These are phyloP conservation scores for Pachyrhizus erosus DNA, from an alignment of 306 rosid species.

Conservation along the genomic window DNA sequence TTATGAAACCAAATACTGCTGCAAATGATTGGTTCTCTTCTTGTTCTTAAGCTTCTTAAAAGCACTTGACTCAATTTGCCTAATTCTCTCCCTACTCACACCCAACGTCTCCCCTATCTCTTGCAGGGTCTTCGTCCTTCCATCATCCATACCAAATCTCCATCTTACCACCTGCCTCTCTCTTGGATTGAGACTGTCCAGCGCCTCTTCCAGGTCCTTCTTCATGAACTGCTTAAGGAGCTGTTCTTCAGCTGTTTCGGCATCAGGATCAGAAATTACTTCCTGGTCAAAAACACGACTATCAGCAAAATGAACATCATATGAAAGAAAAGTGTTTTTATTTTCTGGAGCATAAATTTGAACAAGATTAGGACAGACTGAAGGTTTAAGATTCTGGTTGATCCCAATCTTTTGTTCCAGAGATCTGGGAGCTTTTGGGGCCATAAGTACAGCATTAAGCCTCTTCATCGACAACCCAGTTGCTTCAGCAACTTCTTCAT, in stretches of 20 bases:
- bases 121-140: conserved; percentile 92
- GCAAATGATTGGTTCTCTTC: conserved; percentile 86
- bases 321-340: not conserved
- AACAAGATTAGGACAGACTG: conserved; percentile 61
- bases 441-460: conserved; percentile 77
- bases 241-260: conserved; percentile 79
- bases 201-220: conserved; percentile 78
- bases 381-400: conserved; percentile 88
- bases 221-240: conserved; percentile 78
- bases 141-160: conserved; percentile 98
- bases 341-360: conserved; percentile 20
- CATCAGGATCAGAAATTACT: conserved; percentile 72
- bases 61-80: conserved; percentile 90
- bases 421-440: conserved; percentile 96
- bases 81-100: conserved; percentile 93
- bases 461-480: conserved; percentile 94
- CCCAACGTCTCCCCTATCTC: conserved; percentile 96
- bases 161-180: conserved; percentile 87
- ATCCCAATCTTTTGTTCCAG: conserved; percentile 89
- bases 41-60: conserved; percentile 90
- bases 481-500: conserved; percentile 86
- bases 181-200: conserved; percentile 81
- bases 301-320: conserved; percentile 43
- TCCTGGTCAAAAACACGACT: conserved; percentile 57
- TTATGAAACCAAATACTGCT: conserved; percentile 79